A percentile compares a stretch with the other conserved stretches of the same genome.
Evolutionary conservation across 1,284 basidiomycete genomes (phyloP).

Genomic region (Marasmius sp.): DNA sequence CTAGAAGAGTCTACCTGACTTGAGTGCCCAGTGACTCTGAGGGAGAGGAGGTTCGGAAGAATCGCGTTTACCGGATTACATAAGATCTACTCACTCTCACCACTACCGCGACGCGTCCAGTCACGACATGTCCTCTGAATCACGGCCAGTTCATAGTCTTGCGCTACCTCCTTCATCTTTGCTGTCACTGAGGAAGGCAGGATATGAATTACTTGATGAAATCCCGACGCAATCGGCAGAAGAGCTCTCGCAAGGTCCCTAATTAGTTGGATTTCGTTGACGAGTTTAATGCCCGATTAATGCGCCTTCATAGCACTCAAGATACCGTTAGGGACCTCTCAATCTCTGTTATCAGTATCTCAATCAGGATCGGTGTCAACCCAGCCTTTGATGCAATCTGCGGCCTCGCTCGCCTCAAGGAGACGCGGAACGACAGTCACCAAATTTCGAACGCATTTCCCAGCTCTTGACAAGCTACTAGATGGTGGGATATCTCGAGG

Average conservation of each 20-base stretch:
- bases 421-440: slow-evolving; percentile 20
- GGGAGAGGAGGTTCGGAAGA: no score
- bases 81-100: no score
- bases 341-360: slow-evolving; percentile 42
- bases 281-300: neutral
- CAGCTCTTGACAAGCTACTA: slow-evolving; percentile 55
- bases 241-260: slow-evolving; percentile 42
- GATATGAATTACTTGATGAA: slow-evolving; percentile 52
- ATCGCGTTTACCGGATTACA: no score
- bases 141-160: slow-evolving; percentile 34
- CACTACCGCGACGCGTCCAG: no score
- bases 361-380: slow-evolving; percentile 26
- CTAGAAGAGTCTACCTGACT: no score
- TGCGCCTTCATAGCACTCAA: slow-evolving; percentile 40
- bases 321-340: slow-evolving; percentile 41
- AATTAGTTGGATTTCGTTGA: neutral
- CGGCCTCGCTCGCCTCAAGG: slow-evolving; percentile 42
- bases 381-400: slow-evolving; percentile 55
- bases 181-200: slow-evolving; percentile 44
- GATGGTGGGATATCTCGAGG: slow-evolving; percentile 60
- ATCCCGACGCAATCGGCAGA: slow-evolving; percentile 28
- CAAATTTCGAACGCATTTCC: slow-evolving; percentile 41
- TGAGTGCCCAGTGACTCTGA: no score
- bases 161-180: slow-evolving; percentile 36
- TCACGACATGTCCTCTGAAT: neutral